Evolutionary conservation across 1,284 basidiomycete species (phyloP).

Genomic region (Agroathelia rolfsii): DNA sequence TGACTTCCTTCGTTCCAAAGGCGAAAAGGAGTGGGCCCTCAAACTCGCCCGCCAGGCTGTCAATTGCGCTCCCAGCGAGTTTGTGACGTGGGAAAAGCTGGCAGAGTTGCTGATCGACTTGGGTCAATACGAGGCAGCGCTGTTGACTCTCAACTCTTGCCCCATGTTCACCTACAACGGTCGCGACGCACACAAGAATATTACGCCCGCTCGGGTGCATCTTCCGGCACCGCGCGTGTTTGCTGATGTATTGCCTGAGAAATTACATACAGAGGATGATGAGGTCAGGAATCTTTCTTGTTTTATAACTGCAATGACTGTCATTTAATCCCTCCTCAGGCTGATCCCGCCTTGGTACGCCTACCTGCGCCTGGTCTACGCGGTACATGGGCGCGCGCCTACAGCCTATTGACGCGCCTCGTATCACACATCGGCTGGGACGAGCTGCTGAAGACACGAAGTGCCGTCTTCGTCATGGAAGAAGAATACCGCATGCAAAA

Average conservation of each 20-base stretch:
- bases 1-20: slow-evolving; percentile 86
- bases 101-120: slow-evolving; percentile 92
- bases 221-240: slow-evolving; percentile 83
- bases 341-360: slow-evolving; percentile 87
- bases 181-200: slow-evolving; percentile 84
- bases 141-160: slow-evolving; percentile 95
- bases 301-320: slow-evolving; percentile 1
- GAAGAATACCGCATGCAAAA: slow-evolving; percentile 94
- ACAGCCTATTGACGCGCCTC: slow-evolving; percentile 80
- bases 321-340: slow-evolving; percentile 30
- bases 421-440: slow-evolving; percentile 97
- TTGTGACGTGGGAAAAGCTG: slow-evolving; percentile 97
- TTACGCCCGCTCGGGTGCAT: slow-evolving; percentile 77
- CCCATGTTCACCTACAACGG: slow-evolving; percentile 99
- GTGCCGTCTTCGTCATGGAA: slow-evolving; percentile 97
- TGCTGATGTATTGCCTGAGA: slow-evolving; percentile 69
- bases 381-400: slow-evolving; percentile 94
- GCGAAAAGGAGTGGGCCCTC: slow-evolving; percentile 81
- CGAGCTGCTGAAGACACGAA: slow-evolving; percentile 90
- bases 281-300: slow-evolving; percentile 39
- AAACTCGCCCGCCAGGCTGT: slow-evolving; percentile 91
- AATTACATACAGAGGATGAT: slow-evolving; percentile 71
- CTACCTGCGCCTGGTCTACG: slow-evolving; percentile 90
- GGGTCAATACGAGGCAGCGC: slow-evolving; percentile 79
- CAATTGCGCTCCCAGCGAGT: slow-evolving; percentile 96